Evolutionary conservation across 352 stramenopile genomes (phyloP).

Genomic region (Globisporangium abappressorium): DNA sequence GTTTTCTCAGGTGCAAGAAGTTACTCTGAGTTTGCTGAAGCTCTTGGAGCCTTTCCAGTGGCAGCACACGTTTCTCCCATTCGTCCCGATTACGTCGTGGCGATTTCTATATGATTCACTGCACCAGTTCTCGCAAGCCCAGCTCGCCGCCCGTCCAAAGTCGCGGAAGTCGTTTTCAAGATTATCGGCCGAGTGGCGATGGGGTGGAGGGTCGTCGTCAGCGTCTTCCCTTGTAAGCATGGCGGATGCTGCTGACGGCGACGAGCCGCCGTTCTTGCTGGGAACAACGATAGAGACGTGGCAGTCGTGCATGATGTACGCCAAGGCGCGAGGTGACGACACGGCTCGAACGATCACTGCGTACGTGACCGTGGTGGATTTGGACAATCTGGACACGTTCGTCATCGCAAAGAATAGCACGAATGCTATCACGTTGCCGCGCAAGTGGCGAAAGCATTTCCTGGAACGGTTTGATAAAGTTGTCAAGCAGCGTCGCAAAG

Average conservation of each 20-base stretch:
- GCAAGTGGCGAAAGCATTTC: conserved; percentile 77
- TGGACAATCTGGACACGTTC: conserved; percentile 55
- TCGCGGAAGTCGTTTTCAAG: conserved; percentile 54
- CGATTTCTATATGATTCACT: conserved; percentile 63
- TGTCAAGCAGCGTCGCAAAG: conserved; percentile 57
- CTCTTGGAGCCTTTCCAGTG: conserved; percentile 78
- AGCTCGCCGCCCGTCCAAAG: conserved; percentile 51
- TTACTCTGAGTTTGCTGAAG: conserved; percentile 64
- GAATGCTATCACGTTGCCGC: conserved; percentile 57
- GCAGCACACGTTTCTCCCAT: conserved; percentile 78
- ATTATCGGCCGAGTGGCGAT: conserved; percentile 63
- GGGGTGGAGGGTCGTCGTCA: conserved; percentile 32
- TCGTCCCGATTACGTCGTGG: conserved; percentile 72
- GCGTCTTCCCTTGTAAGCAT: conserved; percentile 5
- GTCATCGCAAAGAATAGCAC: conserved; percentile 49
- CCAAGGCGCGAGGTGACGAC: conserved; percentile 47
- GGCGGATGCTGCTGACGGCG: not conserved
- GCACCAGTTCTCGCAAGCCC: conserved; percentile 49
- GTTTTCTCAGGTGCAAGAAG: conserved; percentile 73
- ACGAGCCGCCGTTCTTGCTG: conserved; percentile 68
- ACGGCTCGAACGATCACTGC: conserved; percentile 41
- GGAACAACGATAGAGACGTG: conserved; percentile 66
- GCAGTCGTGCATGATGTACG: conserved; percentile 53
- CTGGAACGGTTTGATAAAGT: conserved; percentile 71
- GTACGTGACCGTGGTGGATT: conserved; percentile 68